A percentile compares a stretch with the other conserved stretches of the same genome.
phyloP scores from a whole-genome alignment of 441 rosid genomes.

The Erysimum cheiri region DNA sequence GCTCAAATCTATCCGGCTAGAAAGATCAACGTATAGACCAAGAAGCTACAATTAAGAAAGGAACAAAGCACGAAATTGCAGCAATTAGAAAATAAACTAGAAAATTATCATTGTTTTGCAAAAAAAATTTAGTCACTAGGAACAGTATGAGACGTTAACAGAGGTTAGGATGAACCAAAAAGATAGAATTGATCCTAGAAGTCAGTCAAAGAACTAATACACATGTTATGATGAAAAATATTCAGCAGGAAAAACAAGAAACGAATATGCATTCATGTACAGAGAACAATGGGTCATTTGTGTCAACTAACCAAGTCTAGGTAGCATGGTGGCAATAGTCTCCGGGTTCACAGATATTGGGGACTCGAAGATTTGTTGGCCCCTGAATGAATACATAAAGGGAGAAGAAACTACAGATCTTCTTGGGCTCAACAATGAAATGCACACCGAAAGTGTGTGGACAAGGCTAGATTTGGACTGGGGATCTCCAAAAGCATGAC shows the following conservation, averaged over 20 bases:
- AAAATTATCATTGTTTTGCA: slow-evolving; percentile 6
- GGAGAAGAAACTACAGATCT: slow-evolving; percentile 78
- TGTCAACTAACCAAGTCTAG: slow-evolving; percentile 79
- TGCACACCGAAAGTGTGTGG: slow-evolving; percentile 94
- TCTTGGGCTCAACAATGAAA: slow-evolving; percentile 93
- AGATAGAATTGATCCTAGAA: slow-evolving; percentile 19
- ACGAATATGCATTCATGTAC: slow-evolving; percentile 7
- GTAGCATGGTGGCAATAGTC: slow-evolving; percentile 93
- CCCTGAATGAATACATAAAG: slow-evolving; percentile 82
- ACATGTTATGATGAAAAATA: background rate
- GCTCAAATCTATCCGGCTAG: slow-evolving; percentile 24
- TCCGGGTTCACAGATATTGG: slow-evolving; percentile 83
- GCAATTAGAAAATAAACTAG: slow-evolving; percentile 1
- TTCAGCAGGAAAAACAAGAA: background rate
- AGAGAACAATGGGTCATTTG: slow-evolving; percentile 22
- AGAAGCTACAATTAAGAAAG: slow-evolving; percentile 24
- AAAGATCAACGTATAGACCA: slow-evolving; percentile 14
- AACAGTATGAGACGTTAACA: slow-evolving; percentile 18
- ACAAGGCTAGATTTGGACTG: slow-evolving; percentile 92
- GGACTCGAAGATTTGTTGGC: slow-evolving; percentile 87
- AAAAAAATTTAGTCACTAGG: background rate
- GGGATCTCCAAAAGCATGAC: slow-evolving; percentile 90
- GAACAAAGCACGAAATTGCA: slow-evolving; percentile 10
- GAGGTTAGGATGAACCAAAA: slow-evolving; percentile 21
- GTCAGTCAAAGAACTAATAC: slow-evolving; percentile 14